Evolutionary conservation across 306 rosid species (phyloP), one percentile per base, ranked within the genome.

Genomic region (Dryas drummondii): DNA sequence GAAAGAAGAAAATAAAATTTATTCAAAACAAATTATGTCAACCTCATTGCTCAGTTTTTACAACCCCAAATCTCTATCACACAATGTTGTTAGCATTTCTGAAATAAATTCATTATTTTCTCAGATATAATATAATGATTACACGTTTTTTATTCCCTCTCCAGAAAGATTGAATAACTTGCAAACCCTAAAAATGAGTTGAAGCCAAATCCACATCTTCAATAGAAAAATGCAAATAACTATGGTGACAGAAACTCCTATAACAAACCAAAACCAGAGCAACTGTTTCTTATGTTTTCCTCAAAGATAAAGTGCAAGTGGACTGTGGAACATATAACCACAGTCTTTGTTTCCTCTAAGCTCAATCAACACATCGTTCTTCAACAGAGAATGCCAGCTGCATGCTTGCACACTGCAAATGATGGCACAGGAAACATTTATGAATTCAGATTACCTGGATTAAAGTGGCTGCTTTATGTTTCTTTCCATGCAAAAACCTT

Each of bases 381-480:
- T 9, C 71, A 46, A 27, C 4, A 50, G 5, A 3, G 61, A 32
- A 5, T n/a, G 14, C 6, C 26, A 32, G 27, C 42, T 47, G 10
- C 6, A 48, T 41, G 5, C 37, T 4, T 68, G 14, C 70, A 50
- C 22, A 75, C 52, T 40, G 72, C 63, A 84, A 78, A 71, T 68
- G 45, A 58, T 68, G 62, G 55, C 55, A 47, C 73, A 73, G 41
- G 64, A 47, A 22, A 59, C 53, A 56, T 41, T 65, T 32, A n/a
- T 50, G 58, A 50, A 75, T n/a, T 13, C 27, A 72, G 71, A 53
- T 76, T 78, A 92, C 99, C 97, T 94, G 99, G 81, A 94, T 85
- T 58, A 78, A 52, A 75, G 88, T 85, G 54, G 97, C 97, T 77
- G 99, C 97, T 83, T 79, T 94, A 75, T 82, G 91, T 74, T 89